phyloP scores from a whole-genome alignment of 2,329 filamentous ascomycete species.

The Botrytis squamosa region DNA sequence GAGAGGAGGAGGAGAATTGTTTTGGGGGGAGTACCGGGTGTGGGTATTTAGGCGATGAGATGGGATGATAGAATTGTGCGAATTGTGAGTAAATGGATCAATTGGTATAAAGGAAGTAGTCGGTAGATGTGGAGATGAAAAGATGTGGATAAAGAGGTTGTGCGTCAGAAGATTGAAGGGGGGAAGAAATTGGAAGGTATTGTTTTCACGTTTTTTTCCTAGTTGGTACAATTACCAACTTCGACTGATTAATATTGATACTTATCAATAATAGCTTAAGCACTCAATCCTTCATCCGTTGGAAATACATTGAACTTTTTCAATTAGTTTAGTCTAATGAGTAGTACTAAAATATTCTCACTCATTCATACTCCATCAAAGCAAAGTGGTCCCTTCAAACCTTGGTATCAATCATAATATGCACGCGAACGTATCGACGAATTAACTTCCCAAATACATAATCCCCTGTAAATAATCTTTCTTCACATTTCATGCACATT shows the following conservation, averaged over 20 bases:
- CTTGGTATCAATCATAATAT: background rate
- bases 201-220: background rate
- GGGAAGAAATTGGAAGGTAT: background rate
- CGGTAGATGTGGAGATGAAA: background rate
- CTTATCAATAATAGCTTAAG: conserved; percentile 4
- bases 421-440: background rate
- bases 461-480: accelerated
- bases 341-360: background rate
- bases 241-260: background rate
- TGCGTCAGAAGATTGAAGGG: background rate
- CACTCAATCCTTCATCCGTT: background rate
- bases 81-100: background rate
- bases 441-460: accelerated
- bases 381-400: background rate
- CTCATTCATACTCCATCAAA: background rate
- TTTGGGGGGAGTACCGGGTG: background rate
- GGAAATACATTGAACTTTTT: background rate
- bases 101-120: background rate
- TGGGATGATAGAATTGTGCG: background rate
- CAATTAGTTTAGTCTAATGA: background rate
- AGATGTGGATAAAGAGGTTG: background rate
- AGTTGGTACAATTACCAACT: background rate
- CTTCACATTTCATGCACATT: background rate
- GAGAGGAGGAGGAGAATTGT: conserved; percentile 9
- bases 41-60: background rate